These are phyloP conservation scores for Apiospora arundinis DNA, from an alignment of 2,329 filamentous ascomycete species.

Conservation along the genomic window DNA sequence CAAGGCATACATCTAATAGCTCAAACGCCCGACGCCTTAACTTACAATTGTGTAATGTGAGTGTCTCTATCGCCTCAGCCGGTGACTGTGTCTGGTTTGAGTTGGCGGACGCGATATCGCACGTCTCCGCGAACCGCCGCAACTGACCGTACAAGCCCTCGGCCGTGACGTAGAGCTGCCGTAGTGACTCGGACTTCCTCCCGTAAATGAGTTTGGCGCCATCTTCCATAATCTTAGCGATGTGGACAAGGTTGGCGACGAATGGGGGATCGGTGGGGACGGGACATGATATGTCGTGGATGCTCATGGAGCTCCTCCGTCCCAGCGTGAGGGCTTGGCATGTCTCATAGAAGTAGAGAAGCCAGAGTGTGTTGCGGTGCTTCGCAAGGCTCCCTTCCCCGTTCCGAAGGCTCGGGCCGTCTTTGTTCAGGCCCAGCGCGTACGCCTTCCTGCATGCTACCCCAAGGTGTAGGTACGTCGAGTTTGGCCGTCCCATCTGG, in stretches of 20 bases:
- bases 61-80: slow-evolving; percentile 23
- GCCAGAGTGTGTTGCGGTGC: slow-evolving; percentile 37
- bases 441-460: slow-evolving; percentile 37
- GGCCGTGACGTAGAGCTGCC: slow-evolving; percentile 34
- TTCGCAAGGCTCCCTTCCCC: slow-evolving; percentile 32
- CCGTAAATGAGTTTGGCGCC: slow-evolving; percentile 33
- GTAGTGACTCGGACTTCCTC: slow-evolving; percentile 35
- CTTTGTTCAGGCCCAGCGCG: slow-evolving; percentile 38
- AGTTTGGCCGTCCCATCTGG: slow-evolving; percentile 39
- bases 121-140: slow-evolving; percentile 31
- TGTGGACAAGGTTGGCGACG: slow-evolving; percentile 30
- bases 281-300: slow-evolving; percentile 33
- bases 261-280: slow-evolving; percentile 31
- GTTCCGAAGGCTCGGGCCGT: slow-evolving; percentile 29
- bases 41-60: slow-evolving; percentile 30
- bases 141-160: slow-evolving; percentile 32
- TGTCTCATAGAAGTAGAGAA: slow-evolving; percentile 38
- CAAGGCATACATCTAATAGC: background rate
- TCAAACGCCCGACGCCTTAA: background rate
- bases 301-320: slow-evolving; percentile 30
- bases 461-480: slow-evolving; percentile 38
- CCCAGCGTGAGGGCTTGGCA: slow-evolving; percentile 34
- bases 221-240: slow-evolving; percentile 32
- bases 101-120: slow-evolving; percentile 29
- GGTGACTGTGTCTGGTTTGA: slow-evolving; percentile 11